phyloP scores from a whole-genome alignment of 169 alveolate species.

The Nephromyces sp. region DNA sequence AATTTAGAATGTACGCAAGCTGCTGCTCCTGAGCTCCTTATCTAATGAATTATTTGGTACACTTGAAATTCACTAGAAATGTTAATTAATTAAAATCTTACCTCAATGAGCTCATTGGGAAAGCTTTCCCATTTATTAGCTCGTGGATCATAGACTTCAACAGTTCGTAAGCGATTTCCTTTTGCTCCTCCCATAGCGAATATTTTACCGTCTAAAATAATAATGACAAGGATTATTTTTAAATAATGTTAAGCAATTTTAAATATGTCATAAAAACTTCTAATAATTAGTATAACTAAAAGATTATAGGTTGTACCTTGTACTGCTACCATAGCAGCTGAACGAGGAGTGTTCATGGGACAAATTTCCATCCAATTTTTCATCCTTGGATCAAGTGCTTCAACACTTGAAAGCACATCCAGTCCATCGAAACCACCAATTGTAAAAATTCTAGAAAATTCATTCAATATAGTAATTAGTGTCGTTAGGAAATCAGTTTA shows the following conservation, averaged over 20 bases:
- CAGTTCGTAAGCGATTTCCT: slow-evolving; percentile 69
- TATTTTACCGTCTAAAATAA: slow-evolving; percentile 41
- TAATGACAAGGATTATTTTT: neutral
- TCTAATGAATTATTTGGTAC: neutral
- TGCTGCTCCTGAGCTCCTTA: slow-evolving; percentile 71
- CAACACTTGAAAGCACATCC: slow-evolving; percentile 57
- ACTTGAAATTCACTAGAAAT: neutral
- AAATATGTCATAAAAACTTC: neutral
- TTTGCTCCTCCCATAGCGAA: slow-evolving; percentile 70
- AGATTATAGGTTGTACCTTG: slow-evolving; percentile 24
- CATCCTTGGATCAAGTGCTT: slow-evolving; percentile 64
- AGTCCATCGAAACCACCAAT: slow-evolving; percentile 75
- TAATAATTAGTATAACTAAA: neutral
- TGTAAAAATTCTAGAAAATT: slow-evolving; percentile 35
- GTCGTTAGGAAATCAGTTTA: neutral
- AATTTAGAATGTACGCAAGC: slow-evolving; percentile 50
- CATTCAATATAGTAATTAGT: neutral
- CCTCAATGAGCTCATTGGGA: slow-evolving; percentile 62
- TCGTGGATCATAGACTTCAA: slow-evolving; percentile 71
- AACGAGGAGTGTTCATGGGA: slow-evolving; percentile 67
- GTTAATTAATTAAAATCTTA: neutral
- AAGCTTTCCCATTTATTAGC: slow-evolving; percentile 67
- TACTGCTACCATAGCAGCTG: slow-evolving; percentile 65
- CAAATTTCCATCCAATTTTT: slow-evolving; percentile 65
- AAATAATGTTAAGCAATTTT: neutral